These are phyloP conservation scores for Keithomyces neogunnii DNA, from an alignment of 2,329 filamentous ascomycete species.

Conservation along the genomic window DNA sequence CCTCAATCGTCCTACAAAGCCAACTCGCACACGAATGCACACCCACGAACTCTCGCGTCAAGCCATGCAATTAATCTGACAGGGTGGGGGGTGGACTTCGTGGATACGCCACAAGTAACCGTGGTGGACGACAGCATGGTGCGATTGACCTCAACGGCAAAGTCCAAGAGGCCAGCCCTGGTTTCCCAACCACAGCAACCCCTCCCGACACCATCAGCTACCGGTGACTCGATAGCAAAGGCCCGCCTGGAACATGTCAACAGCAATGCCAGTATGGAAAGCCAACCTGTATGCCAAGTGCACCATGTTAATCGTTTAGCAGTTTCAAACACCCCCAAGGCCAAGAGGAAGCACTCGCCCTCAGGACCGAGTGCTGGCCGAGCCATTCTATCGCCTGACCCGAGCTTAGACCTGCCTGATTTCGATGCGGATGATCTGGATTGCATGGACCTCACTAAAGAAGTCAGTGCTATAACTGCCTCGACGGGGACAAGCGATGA, in stretches of 20 bases:
- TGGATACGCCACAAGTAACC: conserved; percentile 18
- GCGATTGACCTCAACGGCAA: conserved; percentile 33
- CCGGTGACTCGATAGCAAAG: conserved; percentile 12
- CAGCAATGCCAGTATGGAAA: conserved; percentile 6
- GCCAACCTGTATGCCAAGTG: background rate
- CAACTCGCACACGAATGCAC: background rate
- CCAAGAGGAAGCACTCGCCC: conserved; percentile 15
- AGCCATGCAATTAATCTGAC: conserved; percentile 15
- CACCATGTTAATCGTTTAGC: background rate
- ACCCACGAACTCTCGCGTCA: conserved; percentile 1
- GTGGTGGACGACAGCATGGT: conserved; percentile 32
- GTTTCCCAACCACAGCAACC: conserved; percentile 32
- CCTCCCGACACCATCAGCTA: conserved; percentile 30
- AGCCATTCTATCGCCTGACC: conserved; percentile 9
- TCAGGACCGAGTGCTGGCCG: conserved; percentile 16
- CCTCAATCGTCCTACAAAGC: background rate
- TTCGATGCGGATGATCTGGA: conserved; percentile 27
- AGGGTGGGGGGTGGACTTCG: conserved; percentile 12
- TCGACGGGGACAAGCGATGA: conserved; percentile 28
- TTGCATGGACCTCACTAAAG: conserved; percentile 32
- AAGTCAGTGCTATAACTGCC: conserved; percentile 23
- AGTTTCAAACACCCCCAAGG: conserved; percentile 10
- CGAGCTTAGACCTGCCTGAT: conserved; percentile 25
- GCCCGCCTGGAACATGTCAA: conserved; percentile 8
- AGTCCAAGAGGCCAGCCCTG: conserved; percentile 36